Base-by-base conservation (phyloP, 129 eudicot species). In the Saussurea involucrata region DNA sequence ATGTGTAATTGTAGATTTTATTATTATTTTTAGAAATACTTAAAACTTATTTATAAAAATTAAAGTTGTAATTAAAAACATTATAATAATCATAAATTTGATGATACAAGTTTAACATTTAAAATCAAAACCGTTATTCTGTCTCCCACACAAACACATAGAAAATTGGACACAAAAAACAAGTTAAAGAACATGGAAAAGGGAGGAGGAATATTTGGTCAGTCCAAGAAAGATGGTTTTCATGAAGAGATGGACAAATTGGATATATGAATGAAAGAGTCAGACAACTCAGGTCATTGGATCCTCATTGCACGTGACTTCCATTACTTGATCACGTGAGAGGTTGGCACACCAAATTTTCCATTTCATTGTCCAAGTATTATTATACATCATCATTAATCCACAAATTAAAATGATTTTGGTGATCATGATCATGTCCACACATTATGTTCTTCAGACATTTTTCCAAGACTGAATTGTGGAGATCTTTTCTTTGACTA, bases 251-350 rank as follows among this genome's bases (percentile, higher is more conserved):
- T 75, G 63, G 73, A 80, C 87, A 82, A 82, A 84, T 67, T 73
- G 81, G 82, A 74, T 84, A 66, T 76, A 77, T 83, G 75, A 83
- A 83, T 32, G 82, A 69, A 75, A 17, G 71, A 76, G 77, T 77
- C 89, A 73, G 85, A 69, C 15, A 64, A 77, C 74, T 77, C 83
- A 78, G 72, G 76, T 77, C 89, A 84, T 85, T 76, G 91, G 95
- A 89, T 86, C 86, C 84, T 86, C 61, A 53, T 86, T 85, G 87
- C 97, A 91, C 88, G 88, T 86, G 88, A 83, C 79, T 21, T 75
- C 83, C 79, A 66, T 80, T 73, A 74, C 79, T 73, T 67, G 37
- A 32, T 80, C 83, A 80, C 79, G 68, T 80, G 83, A 68, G 31
- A 53, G 44, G 58, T 53, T 67, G 74, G 67, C 73, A 33, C 60